phyloP scores from a whole-genome alignment of 768 basidiomycete genomes.

The Leccinum uliginosum region DNA sequence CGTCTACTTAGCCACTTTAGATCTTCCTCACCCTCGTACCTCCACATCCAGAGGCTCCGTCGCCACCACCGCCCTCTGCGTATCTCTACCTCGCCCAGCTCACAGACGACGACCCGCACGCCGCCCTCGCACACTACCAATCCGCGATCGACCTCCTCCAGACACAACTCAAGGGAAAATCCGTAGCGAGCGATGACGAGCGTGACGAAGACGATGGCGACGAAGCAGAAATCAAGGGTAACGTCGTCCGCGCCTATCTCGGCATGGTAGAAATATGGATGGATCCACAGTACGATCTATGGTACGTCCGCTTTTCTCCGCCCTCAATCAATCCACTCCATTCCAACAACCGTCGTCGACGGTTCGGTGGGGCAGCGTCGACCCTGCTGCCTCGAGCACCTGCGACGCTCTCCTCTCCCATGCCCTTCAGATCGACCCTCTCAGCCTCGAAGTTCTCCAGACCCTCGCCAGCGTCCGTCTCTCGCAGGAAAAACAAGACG shows the following conservation, averaged over 20 bases:
- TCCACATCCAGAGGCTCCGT: constrained; percentile 54
- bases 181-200: constrained; percentile 36
- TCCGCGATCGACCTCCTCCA: constrained; percentile 71
- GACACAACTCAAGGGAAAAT: constrained; percentile 72
- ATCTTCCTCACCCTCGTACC: constrained; percentile 59
- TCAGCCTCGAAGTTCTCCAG: constrained; percentile 76
- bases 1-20: constrained; percentile 33
- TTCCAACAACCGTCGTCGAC: not conserved
- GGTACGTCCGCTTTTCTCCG: constrained; percentile 43
- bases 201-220: constrained; percentile 33
- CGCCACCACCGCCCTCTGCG: constrained; percentile 66
- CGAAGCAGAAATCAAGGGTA: constrained; percentile 52
- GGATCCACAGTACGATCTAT: constrained; percentile 84
- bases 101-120: constrained; percentile 68
- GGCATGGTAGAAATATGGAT: constrained; percentile 97
- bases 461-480: constrained; percentile 81
- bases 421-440: constrained; percentile 72
- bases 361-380: constrained; percentile 57
- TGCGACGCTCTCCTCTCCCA: constrained; percentile 72
- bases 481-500: constrained; percentile 81
- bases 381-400: constrained; percentile 73
- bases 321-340: too few relatives aligned
- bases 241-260: constrained; percentile 73
- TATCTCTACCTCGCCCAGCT: constrained; percentile 89
- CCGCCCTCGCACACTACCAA: constrained; percentile 68